These are phyloP conservation scores for Quercus robur DNA, from an alignment of 306 rosid genomes.

Conservation along the genomic window DNA sequence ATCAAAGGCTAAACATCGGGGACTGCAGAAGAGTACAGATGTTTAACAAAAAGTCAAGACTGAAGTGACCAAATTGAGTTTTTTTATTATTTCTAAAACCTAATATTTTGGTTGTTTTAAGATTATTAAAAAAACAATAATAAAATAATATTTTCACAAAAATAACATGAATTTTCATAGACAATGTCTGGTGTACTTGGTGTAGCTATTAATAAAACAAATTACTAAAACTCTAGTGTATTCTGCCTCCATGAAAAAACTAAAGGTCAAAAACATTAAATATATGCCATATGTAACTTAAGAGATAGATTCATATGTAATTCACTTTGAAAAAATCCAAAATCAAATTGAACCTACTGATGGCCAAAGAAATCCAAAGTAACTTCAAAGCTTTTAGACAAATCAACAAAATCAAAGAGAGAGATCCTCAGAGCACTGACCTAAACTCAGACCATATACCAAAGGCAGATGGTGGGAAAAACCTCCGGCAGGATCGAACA, in stretches of 20 bases:
- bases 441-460: constrained; percentile 98
- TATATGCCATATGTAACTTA: constrained; percentile 15
- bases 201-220: not conserved
- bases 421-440: constrained; percentile 46
- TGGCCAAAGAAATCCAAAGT: constrained; percentile 6
- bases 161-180: not conserved
- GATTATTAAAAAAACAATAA: not conserved
- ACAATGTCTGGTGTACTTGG: not conserved
- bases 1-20: not conserved
- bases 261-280: not conserved
- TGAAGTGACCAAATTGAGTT: not conserved
- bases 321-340: constrained; percentile 14
- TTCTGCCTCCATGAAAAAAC: not conserved
- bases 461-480: constrained; percentile 82
- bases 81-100: not conserved
- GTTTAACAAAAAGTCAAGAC: not conserved
- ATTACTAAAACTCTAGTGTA: not conserved
- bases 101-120: not conserved
- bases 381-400: not conserved
- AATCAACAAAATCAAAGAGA: constrained; percentile 12
- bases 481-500: constrained; percentile 93
- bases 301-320: constrained; percentile 14
- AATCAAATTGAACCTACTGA: constrained; percentile 17
- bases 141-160: not conserved
- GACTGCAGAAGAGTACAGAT: not conserved